Base-by-base conservation (phyloP, 2,329 filamentous ascomycete genomes). In the Ophiostoma sp. region DNA sequence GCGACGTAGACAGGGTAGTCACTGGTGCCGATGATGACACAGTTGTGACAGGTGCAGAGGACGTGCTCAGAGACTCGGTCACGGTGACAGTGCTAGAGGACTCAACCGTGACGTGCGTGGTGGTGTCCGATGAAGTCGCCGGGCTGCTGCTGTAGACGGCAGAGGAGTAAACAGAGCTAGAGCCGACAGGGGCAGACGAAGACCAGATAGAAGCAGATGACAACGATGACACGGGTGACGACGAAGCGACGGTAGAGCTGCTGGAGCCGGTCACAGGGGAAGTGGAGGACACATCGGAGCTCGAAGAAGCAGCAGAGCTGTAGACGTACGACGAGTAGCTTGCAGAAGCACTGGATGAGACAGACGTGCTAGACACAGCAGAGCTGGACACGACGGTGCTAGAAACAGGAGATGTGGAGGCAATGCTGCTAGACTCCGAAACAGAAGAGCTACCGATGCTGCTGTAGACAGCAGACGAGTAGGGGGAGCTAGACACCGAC, bases 391-490 rank as follows among this genome's bases (percentile, higher is more conserved):
- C 16, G 9, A 36, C 18, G 12, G 9, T 1, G 36, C 12, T 38
- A 7, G 38, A 38, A 1, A 27, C 55, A 60, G 27, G 45, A 47
- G 14, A 47, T 12, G 42, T 8, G 42, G 18, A n/a, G 36, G 52
- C 16, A 52, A 5, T 9, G 16, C 41, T 44, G 36, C 14, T 42
- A 14, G 60, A 64, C 14, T n/a, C 38, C 36, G 7, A 7, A 12
- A 9, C 11, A 18, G 14, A n/a, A 36, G 60, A 41, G 14, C 11
- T 16, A 0, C 38, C 41, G 36, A 27, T 11, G 18, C 11, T 38
- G 55, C 62, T 64, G 62, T 64, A 64, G 62, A 64, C n/a, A 11
- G 16, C 16, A 6, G 62, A 64, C 41, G 62, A 64, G 64, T 66
- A 66, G 38, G 64, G 64, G 44, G 41, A 5, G 18, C 44, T 65